Percentiles rank a stretch among this genome's conserved stretches.
Conservation (phyloP, 306 rosid species). For the Canavalia gladiata region DNA sequence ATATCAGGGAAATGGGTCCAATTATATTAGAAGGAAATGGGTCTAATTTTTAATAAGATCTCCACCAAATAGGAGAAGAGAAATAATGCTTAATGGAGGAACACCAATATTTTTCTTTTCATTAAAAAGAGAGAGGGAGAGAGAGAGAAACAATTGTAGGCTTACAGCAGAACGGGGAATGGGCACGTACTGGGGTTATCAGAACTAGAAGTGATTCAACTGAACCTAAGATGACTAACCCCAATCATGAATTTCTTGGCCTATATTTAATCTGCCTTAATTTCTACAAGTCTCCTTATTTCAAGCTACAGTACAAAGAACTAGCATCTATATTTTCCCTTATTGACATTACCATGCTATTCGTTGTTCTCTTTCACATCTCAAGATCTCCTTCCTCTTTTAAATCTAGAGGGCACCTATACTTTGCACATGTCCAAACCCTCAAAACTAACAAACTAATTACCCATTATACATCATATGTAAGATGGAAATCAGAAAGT, state of each 20-base stretch:
- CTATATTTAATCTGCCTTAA: background rate
- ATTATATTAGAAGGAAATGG: background rate
- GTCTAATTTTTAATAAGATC: background rate
- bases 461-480: background rate
- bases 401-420: background rate
- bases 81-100: background rate
- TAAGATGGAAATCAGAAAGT: background rate
- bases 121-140: background rate
- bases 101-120: background rate
- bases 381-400: background rate
- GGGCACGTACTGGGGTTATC: background rate
- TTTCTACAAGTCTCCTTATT: background rate
- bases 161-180: background rate
- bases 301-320: background rate
- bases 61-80: background rate
- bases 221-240: background rate
- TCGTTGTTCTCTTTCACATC: background rate
- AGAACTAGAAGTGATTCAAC: slow-evolving; percentile 30
- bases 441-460: background rate
- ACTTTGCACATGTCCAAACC: background rate
- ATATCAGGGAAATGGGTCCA: background rate
- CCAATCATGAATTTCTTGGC: background rate
- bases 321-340: slow-evolving; percentile 23
- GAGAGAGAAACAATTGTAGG: background rate
- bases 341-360: background rate